A percentile compares a stretch with the other conserved stretches of the same genome.
phyloP scores from a whole-genome alignment of 305 asterid genomes.

The Fraxinus velutina region DNA sequence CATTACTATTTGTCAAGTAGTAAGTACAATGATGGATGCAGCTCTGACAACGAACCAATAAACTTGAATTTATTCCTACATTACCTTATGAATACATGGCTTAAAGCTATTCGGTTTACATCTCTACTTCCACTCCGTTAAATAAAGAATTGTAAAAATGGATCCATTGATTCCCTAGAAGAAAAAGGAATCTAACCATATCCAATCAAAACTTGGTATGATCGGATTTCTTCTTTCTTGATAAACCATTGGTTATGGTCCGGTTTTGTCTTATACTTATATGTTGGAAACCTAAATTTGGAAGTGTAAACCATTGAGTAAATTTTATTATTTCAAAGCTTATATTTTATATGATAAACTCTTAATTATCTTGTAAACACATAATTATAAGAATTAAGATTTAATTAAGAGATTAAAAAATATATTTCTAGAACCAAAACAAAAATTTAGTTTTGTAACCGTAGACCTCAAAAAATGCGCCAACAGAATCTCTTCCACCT shows the following conservation, averaged over 20 bases:
- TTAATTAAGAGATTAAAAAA: background rate
- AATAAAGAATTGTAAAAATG: background rate
- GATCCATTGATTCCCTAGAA: background rate
- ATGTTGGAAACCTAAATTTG: too few relatives aligned
- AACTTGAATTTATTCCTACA: too few relatives aligned
- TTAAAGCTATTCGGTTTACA: background rate
- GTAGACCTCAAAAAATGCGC: too few relatives aligned
- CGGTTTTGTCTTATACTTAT: too few relatives aligned
- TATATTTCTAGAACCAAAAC: background rate
- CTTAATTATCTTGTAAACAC: background rate
- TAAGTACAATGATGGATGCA: background rate
- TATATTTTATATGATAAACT: too few relatives aligned
- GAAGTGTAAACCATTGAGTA: background rate
- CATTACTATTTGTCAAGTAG: background rate
- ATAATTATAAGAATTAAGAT: background rate
- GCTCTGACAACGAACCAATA: background rate
- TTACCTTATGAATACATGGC: background rate
- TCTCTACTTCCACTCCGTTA: background rate
- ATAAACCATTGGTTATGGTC: background rate
- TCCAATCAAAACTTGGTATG: background rate
- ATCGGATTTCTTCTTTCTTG: background rate
- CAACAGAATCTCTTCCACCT: too few relatives aligned
- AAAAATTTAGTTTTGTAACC: background rate
- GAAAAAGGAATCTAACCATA: background rate
- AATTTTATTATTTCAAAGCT: background rate